Conservation (phyloP, 176 grass and related monocot species). For the Urochloa ruziziensis region DNA sequence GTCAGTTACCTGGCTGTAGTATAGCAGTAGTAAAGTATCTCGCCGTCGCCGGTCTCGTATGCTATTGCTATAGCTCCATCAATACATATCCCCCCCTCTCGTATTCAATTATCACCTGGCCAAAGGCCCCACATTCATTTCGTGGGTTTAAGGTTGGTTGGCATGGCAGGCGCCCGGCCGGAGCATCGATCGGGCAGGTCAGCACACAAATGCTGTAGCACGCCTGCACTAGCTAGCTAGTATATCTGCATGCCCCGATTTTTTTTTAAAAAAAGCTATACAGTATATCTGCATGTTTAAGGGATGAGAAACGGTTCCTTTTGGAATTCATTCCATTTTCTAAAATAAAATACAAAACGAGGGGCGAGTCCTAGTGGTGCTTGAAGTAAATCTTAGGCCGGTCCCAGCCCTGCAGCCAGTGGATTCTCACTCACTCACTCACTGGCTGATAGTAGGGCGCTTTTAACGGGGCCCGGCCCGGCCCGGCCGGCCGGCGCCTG, state of each 20-base stretch:
- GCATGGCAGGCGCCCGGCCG: neutral
- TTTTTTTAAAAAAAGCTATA: neutral
- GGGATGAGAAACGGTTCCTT: neutral
- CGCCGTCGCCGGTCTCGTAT: neutral
- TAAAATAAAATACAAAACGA: neutral
- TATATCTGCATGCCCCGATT: neutral
- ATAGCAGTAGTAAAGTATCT: too few species aligned
- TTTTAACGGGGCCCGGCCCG: constrained; percentile 35
- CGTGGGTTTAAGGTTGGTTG: constrained; percentile 15
- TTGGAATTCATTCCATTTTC: neutral
- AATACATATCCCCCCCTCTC: neutral
- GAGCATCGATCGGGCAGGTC: neutral
- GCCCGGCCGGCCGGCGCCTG: neutral
- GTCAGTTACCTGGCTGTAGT: constrained; percentile 12
- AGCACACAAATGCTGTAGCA: neutral
- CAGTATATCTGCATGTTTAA: neutral
- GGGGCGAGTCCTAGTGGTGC: neutral
- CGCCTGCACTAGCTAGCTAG: neutral
- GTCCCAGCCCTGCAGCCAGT: neutral
- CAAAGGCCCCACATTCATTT: neutral
- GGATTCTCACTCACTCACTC: neutral
- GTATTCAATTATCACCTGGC: neutral
- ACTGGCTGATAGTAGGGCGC: neutral
- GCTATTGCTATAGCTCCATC: neutral
- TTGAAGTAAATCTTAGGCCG: neutral